Percentiles rank a stretch among this genome's conserved stretches.
Conservation (phyloP, 208 protist species). For the Leishmania amazonensis region DNA sequence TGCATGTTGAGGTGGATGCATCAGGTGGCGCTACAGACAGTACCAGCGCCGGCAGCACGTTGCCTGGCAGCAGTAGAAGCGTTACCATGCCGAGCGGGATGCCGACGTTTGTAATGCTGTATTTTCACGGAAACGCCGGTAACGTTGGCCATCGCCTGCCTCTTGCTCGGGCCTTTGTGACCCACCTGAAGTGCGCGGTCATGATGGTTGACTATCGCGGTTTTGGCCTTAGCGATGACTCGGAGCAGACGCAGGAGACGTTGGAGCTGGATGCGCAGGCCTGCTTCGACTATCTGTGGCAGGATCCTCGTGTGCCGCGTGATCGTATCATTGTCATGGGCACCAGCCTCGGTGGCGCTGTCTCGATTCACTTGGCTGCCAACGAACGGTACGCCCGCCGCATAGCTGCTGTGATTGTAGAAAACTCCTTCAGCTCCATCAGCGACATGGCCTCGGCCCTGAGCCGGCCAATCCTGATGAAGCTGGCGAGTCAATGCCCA, state of each 20-base stretch:
- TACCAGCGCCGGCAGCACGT: neutral
- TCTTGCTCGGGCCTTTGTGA: slow-evolving; percentile 58
- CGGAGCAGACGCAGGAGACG: slow-evolving; percentile 65
- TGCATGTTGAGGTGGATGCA: neutral
- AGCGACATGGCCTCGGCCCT: slow-evolving; percentile 75
- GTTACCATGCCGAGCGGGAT: neutral
- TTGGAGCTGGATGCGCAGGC: slow-evolving; percentile 86
- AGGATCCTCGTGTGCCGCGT: slow-evolving; percentile 58
- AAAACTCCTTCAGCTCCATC: slow-evolving; percentile 93
- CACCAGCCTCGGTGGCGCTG: slow-evolving; percentile 89
- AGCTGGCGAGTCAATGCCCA: slow-evolving; percentile 21
- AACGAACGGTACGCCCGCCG: slow-evolving; percentile 38
- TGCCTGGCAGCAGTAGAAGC: neutral
- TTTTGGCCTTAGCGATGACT: slow-evolving; percentile 76
- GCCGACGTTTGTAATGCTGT: slow-evolving; percentile 70
- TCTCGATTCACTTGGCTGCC: slow-evolving; percentile 81
- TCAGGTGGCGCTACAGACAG: neutral
- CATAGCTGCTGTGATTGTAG: slow-evolving; percentile 81
- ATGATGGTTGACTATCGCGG: slow-evolving; percentile 93
- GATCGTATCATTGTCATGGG: slow-evolving; percentile 88
- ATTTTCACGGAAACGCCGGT: slow-evolving; percentile 94
- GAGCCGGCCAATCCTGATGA: slow-evolving; percentile 22
- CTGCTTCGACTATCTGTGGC: slow-evolving; percentile 74
- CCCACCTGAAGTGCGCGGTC: slow-evolving; percentile 62
- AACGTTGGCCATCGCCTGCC: slow-evolving; percentile 90